Evolutionary conservation across 257 asterid genomes (phyloP).

Genomic region (Parsonsia alboflavescens): DNA sequence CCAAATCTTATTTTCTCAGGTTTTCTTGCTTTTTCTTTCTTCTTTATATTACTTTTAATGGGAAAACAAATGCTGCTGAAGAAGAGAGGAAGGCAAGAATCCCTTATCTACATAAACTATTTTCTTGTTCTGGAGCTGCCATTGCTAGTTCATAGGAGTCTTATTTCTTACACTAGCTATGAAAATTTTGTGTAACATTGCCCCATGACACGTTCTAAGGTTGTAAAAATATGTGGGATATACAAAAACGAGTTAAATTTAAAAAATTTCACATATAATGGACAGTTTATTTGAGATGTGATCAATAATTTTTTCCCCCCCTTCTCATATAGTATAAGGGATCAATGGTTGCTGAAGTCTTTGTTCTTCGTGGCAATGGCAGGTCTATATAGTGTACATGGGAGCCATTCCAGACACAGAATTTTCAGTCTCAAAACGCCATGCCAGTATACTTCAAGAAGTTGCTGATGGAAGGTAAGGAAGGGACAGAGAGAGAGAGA

Average conservation of each 20-base stretch:
- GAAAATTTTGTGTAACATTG: too few species aligned
- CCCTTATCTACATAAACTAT: not conserved
- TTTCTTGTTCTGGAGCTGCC: not conserved
- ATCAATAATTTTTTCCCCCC: too few species aligned
- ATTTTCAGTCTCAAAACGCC: conserved; percentile 12
- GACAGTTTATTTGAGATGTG: too few species aligned
- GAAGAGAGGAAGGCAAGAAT: conserved; percentile 4
- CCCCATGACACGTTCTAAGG: too few species aligned
- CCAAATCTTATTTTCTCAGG: not conserved
- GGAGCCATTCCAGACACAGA: conserved; percentile 13
- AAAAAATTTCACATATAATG: too few species aligned
- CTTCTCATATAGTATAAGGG: too few species aligned
- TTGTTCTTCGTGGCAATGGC: not conserved
- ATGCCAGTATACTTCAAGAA: conserved; percentile 25
- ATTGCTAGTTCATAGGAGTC: not conserved
- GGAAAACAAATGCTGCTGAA: not conserved
- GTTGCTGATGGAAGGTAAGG: conserved; percentile 26
- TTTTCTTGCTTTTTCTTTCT: conserved; percentile 1
- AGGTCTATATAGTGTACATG: conserved; percentile 36
- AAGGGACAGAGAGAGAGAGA: too few species aligned
- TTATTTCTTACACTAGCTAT: not conserved
- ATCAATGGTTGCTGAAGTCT: not conserved
- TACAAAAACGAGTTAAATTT: too few species aligned
- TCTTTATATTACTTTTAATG: not conserved
- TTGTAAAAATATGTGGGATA: too few species aligned